Conservation (phyloP, 148 eudicot species). For the Hydrangea macrophylla region DNA sequence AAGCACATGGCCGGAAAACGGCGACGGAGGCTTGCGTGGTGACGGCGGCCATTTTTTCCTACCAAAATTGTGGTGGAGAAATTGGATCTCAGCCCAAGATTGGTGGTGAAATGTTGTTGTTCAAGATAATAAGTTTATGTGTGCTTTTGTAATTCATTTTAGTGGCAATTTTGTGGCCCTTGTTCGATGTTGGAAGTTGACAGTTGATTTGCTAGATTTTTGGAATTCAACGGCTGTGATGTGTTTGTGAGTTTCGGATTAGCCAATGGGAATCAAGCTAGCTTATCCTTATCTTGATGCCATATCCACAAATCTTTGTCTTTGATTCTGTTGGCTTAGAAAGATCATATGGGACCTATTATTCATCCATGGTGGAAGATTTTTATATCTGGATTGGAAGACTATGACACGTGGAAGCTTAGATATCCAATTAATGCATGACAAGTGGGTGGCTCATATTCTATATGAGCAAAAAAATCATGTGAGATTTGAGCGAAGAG, state of each 20-base stretch:
- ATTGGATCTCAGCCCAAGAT: background rate
- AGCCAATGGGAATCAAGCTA: slow-evolving; percentile 37
- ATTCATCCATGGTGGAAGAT: slow-evolving; percentile 13
- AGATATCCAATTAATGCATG: slow-evolving; percentile 10
- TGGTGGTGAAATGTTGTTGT: background rate
- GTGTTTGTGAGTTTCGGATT: slow-evolving; percentile 18
- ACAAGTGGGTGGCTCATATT: slow-evolving; percentile 8
- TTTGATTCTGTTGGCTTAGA: slow-evolving; percentile 40
- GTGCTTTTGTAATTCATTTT: slow-evolving; percentile 27
- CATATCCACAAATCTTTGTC: slow-evolving; percentile 62
- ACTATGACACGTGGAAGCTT: slow-evolving; percentile 17
- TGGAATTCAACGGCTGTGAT: slow-evolving; percentile 50
- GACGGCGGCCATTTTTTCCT: slow-evolving; percentile 62
- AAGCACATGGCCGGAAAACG: slow-evolving; percentile 66
- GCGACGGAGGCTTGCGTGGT: slow-evolving; percentile 85
- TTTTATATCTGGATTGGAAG: background rate
- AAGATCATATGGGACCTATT: slow-evolving; percentile 25
- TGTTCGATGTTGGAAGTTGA: slow-evolving; percentile 27
- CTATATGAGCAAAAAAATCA: background rate
- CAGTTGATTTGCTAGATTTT: slow-evolving; percentile 32
- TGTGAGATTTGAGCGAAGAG: background rate
- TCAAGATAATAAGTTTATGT: slow-evolving; percentile 15
- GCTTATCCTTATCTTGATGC: slow-evolving; percentile 61
- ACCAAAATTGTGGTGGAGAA: slow-evolving; percentile 14
- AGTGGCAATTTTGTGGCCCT: slow-evolving; percentile 43